Conservation (phyloP, 2,329 filamentous ascomycete species). For the Mollisia scopiformis region DNA sequence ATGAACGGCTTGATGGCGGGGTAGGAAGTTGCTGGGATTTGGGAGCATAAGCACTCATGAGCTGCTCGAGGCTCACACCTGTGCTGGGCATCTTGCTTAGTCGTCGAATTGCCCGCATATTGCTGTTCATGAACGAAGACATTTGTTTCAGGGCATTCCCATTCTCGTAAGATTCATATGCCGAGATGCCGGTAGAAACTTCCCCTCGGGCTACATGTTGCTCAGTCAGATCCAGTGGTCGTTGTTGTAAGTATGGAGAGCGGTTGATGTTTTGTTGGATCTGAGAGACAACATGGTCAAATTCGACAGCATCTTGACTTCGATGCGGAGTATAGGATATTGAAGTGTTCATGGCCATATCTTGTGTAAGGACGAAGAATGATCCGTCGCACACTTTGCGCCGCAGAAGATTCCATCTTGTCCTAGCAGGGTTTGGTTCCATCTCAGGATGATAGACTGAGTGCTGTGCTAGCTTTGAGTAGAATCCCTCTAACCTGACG, state of each 20-base stretch:
- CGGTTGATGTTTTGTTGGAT: constrained; percentile 42
- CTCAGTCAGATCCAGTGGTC: constrained; percentile 42
- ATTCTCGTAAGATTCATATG: constrained; percentile 46
- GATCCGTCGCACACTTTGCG: constrained; percentile 52
- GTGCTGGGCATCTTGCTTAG: constrained; percentile 43
- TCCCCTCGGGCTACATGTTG: constrained; percentile 43
- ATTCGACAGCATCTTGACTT: constrained; percentile 43
- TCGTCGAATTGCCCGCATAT: constrained; percentile 46
- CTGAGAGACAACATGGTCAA: constrained; percentile 49
- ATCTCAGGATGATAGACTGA: constrained; percentile 55
- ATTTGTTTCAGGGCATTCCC: constrained; percentile 47
- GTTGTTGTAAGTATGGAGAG: constrained; percentile 22
- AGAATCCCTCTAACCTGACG: constrained; percentile 53
- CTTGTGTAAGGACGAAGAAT: constrained; percentile 52
- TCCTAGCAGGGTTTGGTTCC: constrained; percentile 55
- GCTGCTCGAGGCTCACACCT: constrained; percentile 20
- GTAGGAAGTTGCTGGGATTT: constrained; percentile 2
- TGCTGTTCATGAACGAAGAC: constrained; percentile 47
- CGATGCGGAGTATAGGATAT: constrained; percentile 25
- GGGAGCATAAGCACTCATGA: constrained; percentile 23
- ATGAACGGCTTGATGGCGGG: constrained; percentile 4
- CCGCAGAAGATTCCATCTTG: constrained; percentile 54
- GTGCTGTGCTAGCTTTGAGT: constrained; percentile 50
- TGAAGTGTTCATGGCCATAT: constrained; percentile 36
- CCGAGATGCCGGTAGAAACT: constrained; percentile 39